Conservation (phyloP, 257 asterid genomes). For the Nemophila menziesii region DNA sequence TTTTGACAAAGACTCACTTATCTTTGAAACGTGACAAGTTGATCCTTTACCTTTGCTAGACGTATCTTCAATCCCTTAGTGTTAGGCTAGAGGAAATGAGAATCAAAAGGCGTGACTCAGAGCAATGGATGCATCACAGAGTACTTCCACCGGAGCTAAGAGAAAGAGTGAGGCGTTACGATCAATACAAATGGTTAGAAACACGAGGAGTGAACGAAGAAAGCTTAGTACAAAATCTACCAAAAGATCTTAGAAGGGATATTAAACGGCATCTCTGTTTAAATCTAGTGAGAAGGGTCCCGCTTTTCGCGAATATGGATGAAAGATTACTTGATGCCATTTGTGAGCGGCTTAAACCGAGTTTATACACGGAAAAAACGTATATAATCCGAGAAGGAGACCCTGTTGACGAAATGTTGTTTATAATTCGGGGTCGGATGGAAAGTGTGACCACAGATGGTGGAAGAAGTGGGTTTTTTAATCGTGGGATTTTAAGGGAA, state of each 20-base stretch:
- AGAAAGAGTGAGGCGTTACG: slow-evolving; percentile 84
- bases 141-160: slow-evolving; percentile 76
- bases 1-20: no score
- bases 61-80: slow-evolving; percentile 86
- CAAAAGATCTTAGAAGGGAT: slow-evolving; percentile 85
- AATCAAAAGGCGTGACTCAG: slow-evolving; percentile 78
- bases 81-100: slow-evolving; percentile 95
- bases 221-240: slow-evolving; percentile 72
- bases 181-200: slow-evolving; percentile 88
- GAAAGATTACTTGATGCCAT: slow-evolving; percentile 90
- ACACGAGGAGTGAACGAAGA: slow-evolving; percentile 94
- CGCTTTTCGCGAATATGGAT: slow-evolving; percentile 94
- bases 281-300: slow-evolving; percentile 83
- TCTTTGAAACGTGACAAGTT: neutral
- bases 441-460: slow-evolving; percentile 97
- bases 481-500: slow-evolving; percentile 66
- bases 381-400: slow-evolving; percentile 88
- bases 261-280: slow-evolving; percentile 87
- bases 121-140: slow-evolving; percentile 99
- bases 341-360: slow-evolving; percentile 92
- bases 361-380: slow-evolving; percentile 71
- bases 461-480: slow-evolving; percentile 92
- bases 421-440: slow-evolving; percentile 85
- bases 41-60: slow-evolving; percentile 34
- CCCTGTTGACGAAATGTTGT: slow-evolving; percentile 85